These are phyloP conservation scores for Chlamydomonas reinhardtii DNA, from an alignment of 163 green algal genomes.

Conservation along the genomic window DNA sequence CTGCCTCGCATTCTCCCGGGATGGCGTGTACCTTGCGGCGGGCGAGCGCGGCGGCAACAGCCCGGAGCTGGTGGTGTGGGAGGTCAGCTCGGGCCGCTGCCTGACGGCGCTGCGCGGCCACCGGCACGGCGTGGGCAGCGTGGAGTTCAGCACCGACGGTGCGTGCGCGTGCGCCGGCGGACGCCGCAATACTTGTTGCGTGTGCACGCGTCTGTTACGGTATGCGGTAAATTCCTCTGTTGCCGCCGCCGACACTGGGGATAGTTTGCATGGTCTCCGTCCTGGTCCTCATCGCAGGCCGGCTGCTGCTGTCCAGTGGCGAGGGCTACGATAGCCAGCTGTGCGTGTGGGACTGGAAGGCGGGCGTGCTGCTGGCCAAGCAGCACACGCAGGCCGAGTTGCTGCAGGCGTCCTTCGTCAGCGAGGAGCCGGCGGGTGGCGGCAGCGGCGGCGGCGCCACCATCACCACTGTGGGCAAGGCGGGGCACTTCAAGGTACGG, in stretches of 20 bases:
- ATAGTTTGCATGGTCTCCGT: no score
- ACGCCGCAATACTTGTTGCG: no score
- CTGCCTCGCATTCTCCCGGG: constrained; percentile 34
- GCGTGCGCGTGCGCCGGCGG: neutral
- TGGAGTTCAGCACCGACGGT: constrained; percentile 66
- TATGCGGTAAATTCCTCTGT: no score
- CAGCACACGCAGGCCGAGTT: constrained; percentile 39
- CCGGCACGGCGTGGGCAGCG: constrained; percentile 56
- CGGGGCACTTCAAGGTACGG: constrained; percentile 61
- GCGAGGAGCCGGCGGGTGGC: constrained; percentile 41
- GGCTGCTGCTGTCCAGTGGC: constrained; percentile 57
- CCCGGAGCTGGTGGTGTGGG: constrained; percentile 53
- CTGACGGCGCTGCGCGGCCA: constrained; percentile 54
- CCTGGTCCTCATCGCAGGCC: constrained; percentile 52
- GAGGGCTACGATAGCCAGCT: constrained; percentile 55
- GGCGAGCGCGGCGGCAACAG: constrained; percentile 47
- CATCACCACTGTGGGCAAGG: constrained; percentile 59
- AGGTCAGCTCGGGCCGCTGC: constrained; percentile 15
- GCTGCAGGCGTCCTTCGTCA: constrained; percentile 46
- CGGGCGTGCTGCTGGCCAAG: constrained; percentile 45
- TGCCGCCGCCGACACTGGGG: no score
- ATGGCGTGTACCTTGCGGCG: constrained; percentile 53
- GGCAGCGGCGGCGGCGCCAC: constrained; percentile 2
- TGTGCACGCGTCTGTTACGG: no score
- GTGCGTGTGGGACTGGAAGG: constrained; percentile 66